Base-by-base conservation (phyloP, 1,284 basidiomycete genomes). In the Trichosporon sp. region DNA sequence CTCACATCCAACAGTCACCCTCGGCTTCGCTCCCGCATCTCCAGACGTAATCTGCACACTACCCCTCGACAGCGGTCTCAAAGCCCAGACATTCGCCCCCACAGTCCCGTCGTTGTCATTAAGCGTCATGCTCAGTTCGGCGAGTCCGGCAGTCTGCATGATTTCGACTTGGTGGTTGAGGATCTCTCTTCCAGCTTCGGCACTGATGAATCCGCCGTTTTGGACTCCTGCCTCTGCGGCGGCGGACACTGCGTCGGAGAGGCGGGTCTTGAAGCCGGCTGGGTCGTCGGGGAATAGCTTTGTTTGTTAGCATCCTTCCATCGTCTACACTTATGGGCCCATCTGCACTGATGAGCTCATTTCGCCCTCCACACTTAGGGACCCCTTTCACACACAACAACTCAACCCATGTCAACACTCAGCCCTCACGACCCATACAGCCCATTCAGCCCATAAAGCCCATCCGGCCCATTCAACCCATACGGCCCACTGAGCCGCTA, bases 291-390 rank as follows among this genome's bases (percentile, higher is more conserved):
- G 40, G 36, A 67, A 65, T 19, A 67, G 59, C 46, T 61, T n/a
- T n/a, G 33, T 6, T 2, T n/a, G 32, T 56, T 13, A 56, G 25
- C 21, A 11, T 4, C 3, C 37, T 14, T 27, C 23, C 21, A 10
- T 27, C 23, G 8, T 11, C 21, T 4, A 91, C 89, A 74, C 92
- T 88, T 57, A 86, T 84, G n/a, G 91, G 87, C 70, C 88, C 86
- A 70, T 87, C 86, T 68, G 84, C 83, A 14, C 87, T 81, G 27
- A 59, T 90, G 5, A 91, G 84, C 13, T n/a, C n/a, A n/a, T n/a
- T n/a, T n/a, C n/a, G n/a, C n/a, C n/a, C n/a, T n/a, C n/a, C n/a
- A n/a, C n/a, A n/a, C n/a, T n/a, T n/a, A n/a, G n/a, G n/a, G n/a
- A n/a, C n/a, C n/a, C n/a, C n/a, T n/a, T n/a, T n/a, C n/a, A n/a